Evolutionary conservation across 495 filamentous ascomycete genomes (phyloP), one percentile per base, ranked within the genome.

Genomic region (Hypoxylon lienhwacheense): DNA sequence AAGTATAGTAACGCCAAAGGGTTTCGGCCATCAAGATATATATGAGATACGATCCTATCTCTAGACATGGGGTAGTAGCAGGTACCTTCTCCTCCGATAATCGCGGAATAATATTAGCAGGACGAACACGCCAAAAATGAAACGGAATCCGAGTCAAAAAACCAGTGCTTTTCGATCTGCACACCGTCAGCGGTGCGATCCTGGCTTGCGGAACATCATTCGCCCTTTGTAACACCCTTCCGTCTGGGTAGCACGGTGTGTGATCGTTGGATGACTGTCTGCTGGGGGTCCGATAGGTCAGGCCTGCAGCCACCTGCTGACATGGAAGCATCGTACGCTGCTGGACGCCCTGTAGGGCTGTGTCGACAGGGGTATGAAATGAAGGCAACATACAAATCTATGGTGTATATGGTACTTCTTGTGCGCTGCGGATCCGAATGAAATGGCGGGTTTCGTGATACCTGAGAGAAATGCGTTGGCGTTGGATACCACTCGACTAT

Each of bases 261-360:
- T 40, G 47, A 36, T 55, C 21, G 45, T 17, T n/a, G 33, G 34
- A 22, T 24, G 35, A 55, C 28, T 12, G 29, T 37, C 37, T 49
- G 11, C 50, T 50, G 28, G 45, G 40, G 35, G 20, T 20, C 6
- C 12, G 19, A 29, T 16, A 39, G 42, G 29, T 43, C 40, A 37
- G 50, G 16, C 19, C 15, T 31, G 42, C 35, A 55, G 31, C 41
- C 45, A 52, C 34, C 49, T 32, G 52, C 52, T 55, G 52, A 53
- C 58, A 55, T 25, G 32, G 39, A 12, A 34, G 39, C 40, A 39
- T 26, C 45, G 42, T 43, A 32, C 58, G 47, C 52, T 20, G n/a
- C 34, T 56, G 42, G 51, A 40, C 57, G 58, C 58, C 58, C 58
- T 48, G 58, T 61, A 61, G 58, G 58, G 58, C 58, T 61, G 52